Conservation (phyloP, 2,329 filamentous ascomycete species). For the Fusarium xylarioides region DNA sequence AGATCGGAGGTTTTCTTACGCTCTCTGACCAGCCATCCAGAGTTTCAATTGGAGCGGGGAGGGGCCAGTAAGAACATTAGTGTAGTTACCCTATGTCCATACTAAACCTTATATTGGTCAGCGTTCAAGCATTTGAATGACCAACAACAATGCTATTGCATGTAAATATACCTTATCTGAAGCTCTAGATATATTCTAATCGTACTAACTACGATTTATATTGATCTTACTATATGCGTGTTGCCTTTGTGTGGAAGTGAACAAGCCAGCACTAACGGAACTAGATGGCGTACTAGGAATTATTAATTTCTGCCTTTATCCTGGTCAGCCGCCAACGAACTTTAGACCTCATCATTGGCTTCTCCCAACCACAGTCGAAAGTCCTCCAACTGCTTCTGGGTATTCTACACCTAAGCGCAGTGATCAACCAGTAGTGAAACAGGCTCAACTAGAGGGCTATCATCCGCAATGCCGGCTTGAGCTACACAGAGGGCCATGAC, state of each 20-base stretch:
- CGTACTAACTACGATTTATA: not conserved
- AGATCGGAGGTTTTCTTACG: not conserved
- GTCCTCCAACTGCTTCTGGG: not conserved
- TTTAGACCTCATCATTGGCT: conserved; percentile 25
- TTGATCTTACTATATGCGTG: not conserved
- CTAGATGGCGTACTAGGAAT: conserved; percentile 23
- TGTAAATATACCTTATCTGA: not conserved
- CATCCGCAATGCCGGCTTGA: conserved; percentile 40
- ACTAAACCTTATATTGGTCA: not conserved
- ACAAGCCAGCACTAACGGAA: not conserved
- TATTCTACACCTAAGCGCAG: not conserved
- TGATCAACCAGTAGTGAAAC: not conserved
- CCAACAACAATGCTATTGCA: not conserved
- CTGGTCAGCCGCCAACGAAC: conserved; percentile 40
- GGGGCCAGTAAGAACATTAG: not conserved
- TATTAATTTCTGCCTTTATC: conserved; percentile 41
- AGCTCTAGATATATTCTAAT: not conserved
- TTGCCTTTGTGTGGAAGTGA: not conserved
- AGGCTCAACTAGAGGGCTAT: conserved; percentile 22
- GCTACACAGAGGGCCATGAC: conserved; percentile 38
- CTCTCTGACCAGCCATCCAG: not conserved
- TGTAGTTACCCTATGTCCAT: not conserved
- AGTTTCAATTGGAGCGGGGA: not conserved
- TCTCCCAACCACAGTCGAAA: conserved; percentile 10
- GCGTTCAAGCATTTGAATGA: not conserved